Evolutionary conservation across 140 eudicot genomes (phyloP).

Genomic region (Erigeron philadelphicus): DNA sequence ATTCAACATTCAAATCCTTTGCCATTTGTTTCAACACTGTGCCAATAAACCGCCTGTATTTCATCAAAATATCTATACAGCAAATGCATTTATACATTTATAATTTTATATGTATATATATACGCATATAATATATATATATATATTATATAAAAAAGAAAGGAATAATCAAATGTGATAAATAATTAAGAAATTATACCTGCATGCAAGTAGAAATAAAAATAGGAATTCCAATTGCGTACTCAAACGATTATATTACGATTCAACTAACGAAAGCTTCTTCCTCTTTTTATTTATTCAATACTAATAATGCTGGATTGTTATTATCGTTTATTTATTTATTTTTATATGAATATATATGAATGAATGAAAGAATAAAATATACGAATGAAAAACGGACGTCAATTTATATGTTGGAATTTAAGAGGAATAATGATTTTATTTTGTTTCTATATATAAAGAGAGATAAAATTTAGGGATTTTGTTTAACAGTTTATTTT

Average conservation of each 20-base stretch:
- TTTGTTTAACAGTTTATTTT: background rate
- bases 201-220: conserved; percentile 23
- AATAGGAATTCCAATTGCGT: conserved; percentile 15
- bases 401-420: background rate
- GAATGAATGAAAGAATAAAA: background rate
- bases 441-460: background rate
- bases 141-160: background rate
- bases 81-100: conserved; percentile 12
- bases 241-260: conserved; percentile 21
- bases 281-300: too few species aligned
- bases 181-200: conserved; percentile 16
- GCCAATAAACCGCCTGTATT: background rate
- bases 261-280: background rate
- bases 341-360: background rate
- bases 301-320: too few species aligned
- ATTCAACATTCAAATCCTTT: conserved; percentile 27
- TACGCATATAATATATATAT: background rate
- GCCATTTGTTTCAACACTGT: conserved; percentile 32
- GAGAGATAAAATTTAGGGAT: background rate
- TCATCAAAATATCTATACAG: background rate
- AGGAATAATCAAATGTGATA: background rate
- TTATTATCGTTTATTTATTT: too few species aligned
- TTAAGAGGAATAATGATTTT: background rate
- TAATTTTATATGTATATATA: background rate
- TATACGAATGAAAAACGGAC: background rate